Conservation (phyloP, 2,329 filamentous ascomycete species). For the Zopfia rhizophila region DNA sequence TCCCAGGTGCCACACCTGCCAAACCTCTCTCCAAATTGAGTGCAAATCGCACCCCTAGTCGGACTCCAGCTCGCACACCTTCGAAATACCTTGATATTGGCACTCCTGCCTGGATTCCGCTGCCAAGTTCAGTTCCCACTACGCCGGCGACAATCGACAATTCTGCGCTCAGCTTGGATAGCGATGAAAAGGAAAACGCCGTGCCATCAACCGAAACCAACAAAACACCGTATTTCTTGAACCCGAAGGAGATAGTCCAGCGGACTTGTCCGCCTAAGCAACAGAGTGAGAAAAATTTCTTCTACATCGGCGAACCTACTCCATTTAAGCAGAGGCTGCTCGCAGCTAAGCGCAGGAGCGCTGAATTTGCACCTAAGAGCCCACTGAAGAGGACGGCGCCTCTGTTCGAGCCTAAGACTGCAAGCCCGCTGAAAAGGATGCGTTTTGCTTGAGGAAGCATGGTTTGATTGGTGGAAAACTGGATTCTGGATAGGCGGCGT, state of each 20-base stretch:
- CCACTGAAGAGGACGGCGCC: constrained; percentile 11
- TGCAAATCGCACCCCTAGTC: constrained; percentile 36
- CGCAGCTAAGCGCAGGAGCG: constrained; percentile 12
- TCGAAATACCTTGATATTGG: constrained; percentile 31
- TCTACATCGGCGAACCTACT: constrained; percentile 4
- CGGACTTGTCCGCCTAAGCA: constrained; percentile 67
- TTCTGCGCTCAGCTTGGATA: constrained; percentile 33
- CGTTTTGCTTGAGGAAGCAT: too few relatives aligned
- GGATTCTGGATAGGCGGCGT: too few relatives aligned
- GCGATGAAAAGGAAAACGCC: constrained; percentile 43
- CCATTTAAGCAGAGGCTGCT: constrained; percentile 31
- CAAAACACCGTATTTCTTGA: constrained; percentile 42
- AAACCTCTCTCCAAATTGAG: too few relatives aligned
- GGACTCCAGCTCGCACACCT: constrained; percentile 45
- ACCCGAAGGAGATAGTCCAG: constrained; percentile 55
- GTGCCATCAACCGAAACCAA: constrained; percentile 21
- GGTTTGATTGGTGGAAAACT: too few relatives aligned
- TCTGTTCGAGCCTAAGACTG: too few relatives aligned
- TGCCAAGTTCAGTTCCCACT: constrained; percentile 27
- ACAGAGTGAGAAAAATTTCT: constrained; percentile 16
- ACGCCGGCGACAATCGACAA: constrained; percentile 37
- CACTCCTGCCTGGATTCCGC: constrained; percentile 28
- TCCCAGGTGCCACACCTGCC: constrained; percentile 18
- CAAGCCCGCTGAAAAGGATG: too few relatives aligned
- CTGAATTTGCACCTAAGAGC: constrained; percentile 9